A percentile compares a stretch with the other conserved stretches of the same genome.
phyloP scores from a whole-genome alignment of 768 basidiomycete species.

The Suillus spraguei region DNA sequence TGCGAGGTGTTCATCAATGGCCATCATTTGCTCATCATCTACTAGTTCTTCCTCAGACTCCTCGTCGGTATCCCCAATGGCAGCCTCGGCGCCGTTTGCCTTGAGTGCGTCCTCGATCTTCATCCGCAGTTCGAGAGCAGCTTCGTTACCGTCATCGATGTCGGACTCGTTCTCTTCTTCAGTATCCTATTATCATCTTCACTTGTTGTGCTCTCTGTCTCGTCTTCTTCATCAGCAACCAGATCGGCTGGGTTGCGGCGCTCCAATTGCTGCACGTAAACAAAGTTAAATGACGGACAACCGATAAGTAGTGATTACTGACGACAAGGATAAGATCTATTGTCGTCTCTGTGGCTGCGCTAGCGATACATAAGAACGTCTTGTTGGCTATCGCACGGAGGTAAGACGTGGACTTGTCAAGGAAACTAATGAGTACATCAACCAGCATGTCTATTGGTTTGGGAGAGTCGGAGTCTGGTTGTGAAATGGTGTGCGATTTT shows the following conservation, averaged over 20 bases:
- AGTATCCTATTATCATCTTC: slow-evolving; percentile 37
- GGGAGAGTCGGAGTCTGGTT: slow-evolving; percentile 36
- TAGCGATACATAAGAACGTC: slow-evolving; percentile 74
- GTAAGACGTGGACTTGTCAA: slow-evolving; percentile 83
- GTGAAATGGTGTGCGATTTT: slow-evolving; percentile 36
- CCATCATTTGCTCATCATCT: slow-evolving; percentile 99
- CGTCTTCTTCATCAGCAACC: slow-evolving; percentile 41
- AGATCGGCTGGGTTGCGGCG: slow-evolving; percentile 62
- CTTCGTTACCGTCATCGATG: slow-evolving; percentile 53
- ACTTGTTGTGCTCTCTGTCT: slow-evolving; percentile 42
- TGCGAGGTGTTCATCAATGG: slow-evolving; percentile 89
- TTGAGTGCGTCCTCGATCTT: slow-evolving; percentile 68
- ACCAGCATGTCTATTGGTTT: slow-evolving; percentile 83
- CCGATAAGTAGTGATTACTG: slow-evolving; percentile 33
- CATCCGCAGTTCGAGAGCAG: slow-evolving; percentile 53
- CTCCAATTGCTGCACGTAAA: slow-evolving; percentile 74
- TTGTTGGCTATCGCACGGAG: slow-evolving; percentile 80
- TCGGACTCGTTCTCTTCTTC: slow-evolving; percentile 41
- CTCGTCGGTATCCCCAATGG: slow-evolving; percentile 52
- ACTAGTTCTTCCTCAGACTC: slow-evolving; percentile 72
- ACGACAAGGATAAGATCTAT: slow-evolving; percentile 83
- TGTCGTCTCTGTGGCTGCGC: slow-evolving; percentile 65
- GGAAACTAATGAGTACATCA: slow-evolving; percentile 86
- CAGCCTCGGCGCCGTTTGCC: slow-evolving; percentile 58
- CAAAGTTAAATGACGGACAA: slow-evolving; percentile 13